Percentiles rank a stretch among this genome's conserved stretches.
Evolutionary conservation across 1,139 yeast genomes (phyloP).

Genomic region (Blastobotrys indianensis): DNA sequence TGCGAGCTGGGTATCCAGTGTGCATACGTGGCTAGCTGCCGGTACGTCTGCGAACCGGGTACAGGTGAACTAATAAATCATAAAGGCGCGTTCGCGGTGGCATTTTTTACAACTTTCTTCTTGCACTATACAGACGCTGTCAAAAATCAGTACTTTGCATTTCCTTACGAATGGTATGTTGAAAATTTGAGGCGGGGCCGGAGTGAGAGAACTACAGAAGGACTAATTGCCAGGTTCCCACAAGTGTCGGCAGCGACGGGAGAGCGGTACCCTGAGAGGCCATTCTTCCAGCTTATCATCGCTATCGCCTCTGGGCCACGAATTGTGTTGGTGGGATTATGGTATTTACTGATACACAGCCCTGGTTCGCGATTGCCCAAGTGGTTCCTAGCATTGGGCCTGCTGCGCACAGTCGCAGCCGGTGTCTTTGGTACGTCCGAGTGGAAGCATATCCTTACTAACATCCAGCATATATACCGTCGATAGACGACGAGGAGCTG

Average conservation of each 20-base stretch:
- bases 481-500: slow-evolving; percentile 93
- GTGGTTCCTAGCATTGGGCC: neutral
- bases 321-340: slow-evolving; percentile 60
- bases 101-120: slow-evolving; percentile 62
- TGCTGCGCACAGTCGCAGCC: neutral
- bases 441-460: slow-evolving; percentile 7
- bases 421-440: no score
- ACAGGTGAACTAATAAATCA: neutral
- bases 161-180: slow-evolving; percentile 82
- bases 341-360: slow-evolving; percentile 44
- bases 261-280: slow-evolving; percentile 90
- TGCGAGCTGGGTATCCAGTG: slow-evolving; percentile 59
- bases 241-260: slow-evolving; percentile 95
- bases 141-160: slow-evolving; percentile 72
- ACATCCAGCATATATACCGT: slow-evolving; percentile 67
- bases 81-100: slow-evolving; percentile 56
- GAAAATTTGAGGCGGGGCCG: neutral
- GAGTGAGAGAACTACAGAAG: neutral
- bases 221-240: slow-evolving; percentile 47
- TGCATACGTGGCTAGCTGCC: slow-evolving; percentile 39
- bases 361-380: slow-evolving; percentile 35
- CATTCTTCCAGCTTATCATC: slow-evolving; percentile 74
- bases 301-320: slow-evolving; percentile 57
- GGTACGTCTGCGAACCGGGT: neutral
- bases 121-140: slow-evolving; percentile 84